Percentiles rank a stretch among this genome's conserved stretches.
Conservation (phyloP, 1,284 basidiomycete species). For the Ceratobasidium sp. region DNA sequence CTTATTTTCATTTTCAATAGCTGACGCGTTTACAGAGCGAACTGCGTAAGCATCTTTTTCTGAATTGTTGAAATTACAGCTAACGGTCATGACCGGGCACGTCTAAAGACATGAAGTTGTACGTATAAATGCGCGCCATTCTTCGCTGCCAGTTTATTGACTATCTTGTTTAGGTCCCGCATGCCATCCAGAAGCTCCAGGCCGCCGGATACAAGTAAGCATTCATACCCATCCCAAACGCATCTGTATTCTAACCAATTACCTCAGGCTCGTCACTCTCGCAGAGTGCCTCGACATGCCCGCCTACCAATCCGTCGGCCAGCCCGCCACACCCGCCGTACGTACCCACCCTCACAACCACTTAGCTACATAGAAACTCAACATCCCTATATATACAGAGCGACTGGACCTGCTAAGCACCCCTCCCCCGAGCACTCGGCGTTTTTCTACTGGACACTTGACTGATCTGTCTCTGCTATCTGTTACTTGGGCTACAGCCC, state of each 20-base stretch:
- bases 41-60: not conserved
- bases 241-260: too few species aligned
- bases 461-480: not conserved
- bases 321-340: conserved; percentile 28
- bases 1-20: not conserved
- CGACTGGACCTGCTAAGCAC: conserved; percentile 26
- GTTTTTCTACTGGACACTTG: not conserved
- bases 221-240: too few species aligned
- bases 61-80: not conserved
- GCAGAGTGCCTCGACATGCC: conserved; percentile 39
- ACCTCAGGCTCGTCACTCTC: conserved; percentile 29
- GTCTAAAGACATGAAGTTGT: conserved; percentile 25
- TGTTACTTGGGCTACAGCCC: not conserved
- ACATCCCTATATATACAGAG: not conserved
- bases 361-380: not conserved
- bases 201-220: conserved; percentile 32
- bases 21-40: not conserved
- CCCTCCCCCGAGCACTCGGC: not conserved
- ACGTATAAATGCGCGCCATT: not conserved
- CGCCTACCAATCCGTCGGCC: conserved; percentile 30
- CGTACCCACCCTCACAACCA: not conserved
- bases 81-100: not conserved
- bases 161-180: not conserved
- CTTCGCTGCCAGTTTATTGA: too few species aligned
- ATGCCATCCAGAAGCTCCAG: conserved; percentile 35